Conservation (phyloP, 192 early-diverging fungal species). For the Piromyces sp. region DNA sequence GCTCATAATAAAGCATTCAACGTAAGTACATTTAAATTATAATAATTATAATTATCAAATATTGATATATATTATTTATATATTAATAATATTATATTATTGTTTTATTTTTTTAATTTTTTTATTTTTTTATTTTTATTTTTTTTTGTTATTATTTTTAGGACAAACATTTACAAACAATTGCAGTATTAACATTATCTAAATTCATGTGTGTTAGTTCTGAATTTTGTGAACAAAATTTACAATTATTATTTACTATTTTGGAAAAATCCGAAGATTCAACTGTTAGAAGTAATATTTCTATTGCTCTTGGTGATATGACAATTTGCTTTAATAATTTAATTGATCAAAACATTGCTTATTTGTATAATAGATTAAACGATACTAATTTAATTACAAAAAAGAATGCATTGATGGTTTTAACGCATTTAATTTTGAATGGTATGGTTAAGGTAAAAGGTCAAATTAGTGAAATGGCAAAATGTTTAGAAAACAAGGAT, state of each 20-base stretch:
- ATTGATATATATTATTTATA: background rate
- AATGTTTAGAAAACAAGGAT: constrained; percentile 81
- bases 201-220: constrained; percentile 96
- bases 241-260: constrained; percentile 79
- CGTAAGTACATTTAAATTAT: too few relatives aligned
- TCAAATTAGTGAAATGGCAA: constrained; percentile 95
- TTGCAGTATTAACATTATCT: constrained; percentile 68
- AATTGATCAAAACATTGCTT: constrained; percentile 90
- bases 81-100: constrained; percentile 1
- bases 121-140: background rate
- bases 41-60: too few relatives aligned
- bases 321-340: constrained; percentile 91
- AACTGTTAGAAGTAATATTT: constrained; percentile 78
- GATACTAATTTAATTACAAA: constrained; percentile 69
- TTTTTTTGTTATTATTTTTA: constrained; percentile 2
- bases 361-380: constrained; percentile 77
- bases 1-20: constrained; percentile 61
- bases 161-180: constrained; percentile 73
- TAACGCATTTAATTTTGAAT: constrained; percentile 93
- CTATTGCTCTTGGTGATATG: constrained; percentile 96
- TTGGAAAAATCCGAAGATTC: constrained; percentile 68
- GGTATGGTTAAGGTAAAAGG: constrained; percentile 99
- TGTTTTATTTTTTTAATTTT: constrained; percentile 1
- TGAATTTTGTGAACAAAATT: constrained; percentile 80
- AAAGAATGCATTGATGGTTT: constrained; percentile 95